Conservation (phyloP, 2,329 filamentous ascomycete genomes). For the Colletotrichum magnum region DNA sequence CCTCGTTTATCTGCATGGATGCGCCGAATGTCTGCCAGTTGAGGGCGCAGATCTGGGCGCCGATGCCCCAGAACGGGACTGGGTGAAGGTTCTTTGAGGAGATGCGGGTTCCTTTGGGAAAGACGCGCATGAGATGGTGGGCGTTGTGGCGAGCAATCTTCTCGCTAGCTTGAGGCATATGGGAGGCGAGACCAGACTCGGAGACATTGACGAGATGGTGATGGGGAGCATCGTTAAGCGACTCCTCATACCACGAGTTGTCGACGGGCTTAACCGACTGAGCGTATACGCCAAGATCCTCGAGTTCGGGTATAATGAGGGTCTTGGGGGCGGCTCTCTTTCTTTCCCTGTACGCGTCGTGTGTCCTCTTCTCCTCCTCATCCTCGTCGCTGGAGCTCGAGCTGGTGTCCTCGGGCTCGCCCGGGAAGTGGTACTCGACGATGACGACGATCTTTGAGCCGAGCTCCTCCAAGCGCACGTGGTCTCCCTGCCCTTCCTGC, state of each 20-base stretch:
- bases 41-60: constrained; percentile 78
- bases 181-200: constrained; percentile 68
- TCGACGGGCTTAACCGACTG: constrained; percentile 78
- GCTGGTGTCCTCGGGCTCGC: constrained; percentile 60
- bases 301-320: constrained; percentile 75
- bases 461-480: constrained; percentile 71
- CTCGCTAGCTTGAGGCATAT: constrained; percentile 62
- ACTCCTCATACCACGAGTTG: constrained; percentile 74
- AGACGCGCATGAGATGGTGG: constrained; percentile 78
- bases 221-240: constrained; percentile 69
- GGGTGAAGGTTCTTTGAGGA: constrained; percentile 75
- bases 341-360: constrained; percentile 61
- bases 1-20: constrained; percentile 77
- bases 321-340: constrained; percentile 62
- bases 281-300: constrained; percentile 76
- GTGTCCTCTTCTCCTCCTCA: constrained; percentile 57
- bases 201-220: constrained; percentile 80
- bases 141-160: constrained; percentile 74
- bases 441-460: constrained; percentile 76
- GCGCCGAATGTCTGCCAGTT: constrained; percentile 80
- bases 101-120: constrained; percentile 78
- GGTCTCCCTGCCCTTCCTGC: constrained; percentile 63
- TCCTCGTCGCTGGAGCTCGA: constrained; percentile 55
- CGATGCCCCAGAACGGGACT: constrained; percentile 75
- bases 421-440: constrained; percentile 75